Evolutionary conservation across 129 eudicot species (phyloP).

Genomic region (Arctium lappa): DNA sequence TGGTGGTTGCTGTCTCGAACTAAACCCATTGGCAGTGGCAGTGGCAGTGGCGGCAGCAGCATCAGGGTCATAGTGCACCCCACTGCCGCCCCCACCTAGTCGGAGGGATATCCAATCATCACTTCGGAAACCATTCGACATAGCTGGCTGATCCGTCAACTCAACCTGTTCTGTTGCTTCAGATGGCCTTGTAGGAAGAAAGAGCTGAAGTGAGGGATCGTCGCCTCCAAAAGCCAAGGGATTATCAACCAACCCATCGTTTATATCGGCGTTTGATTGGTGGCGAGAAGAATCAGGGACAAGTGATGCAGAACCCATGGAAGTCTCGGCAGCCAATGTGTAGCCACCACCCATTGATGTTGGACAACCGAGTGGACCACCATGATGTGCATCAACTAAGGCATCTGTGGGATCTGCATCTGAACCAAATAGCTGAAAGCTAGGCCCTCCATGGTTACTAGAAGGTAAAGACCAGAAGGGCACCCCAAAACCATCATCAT

Average conservation of each 20-base stretch:
- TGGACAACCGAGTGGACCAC: slow-evolving; percentile 34
- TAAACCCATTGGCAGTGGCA: slow-evolving; percentile 27
- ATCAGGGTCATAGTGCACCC: slow-evolving; percentile 41
- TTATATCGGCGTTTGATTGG: slow-evolving; percentile 33
- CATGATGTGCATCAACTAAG: slow-evolving; percentile 45
- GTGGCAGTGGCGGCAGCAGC: neutral
- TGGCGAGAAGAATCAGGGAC: slow-evolving; percentile 41
- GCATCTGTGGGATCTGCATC: slow-evolving; percentile 52
- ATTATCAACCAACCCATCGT: slow-evolving; percentile 61
- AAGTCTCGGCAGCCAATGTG: slow-evolving; percentile 45
- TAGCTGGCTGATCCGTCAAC: slow-evolving; percentile 46
- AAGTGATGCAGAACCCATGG: slow-evolving; percentile 52
- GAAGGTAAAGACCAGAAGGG: slow-evolving; percentile 67
- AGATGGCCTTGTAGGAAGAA: slow-evolving; percentile 87
- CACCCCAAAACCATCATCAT: slow-evolving; percentile 56
- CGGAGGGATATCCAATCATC: slow-evolving; percentile 98
- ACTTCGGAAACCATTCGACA: slow-evolving; percentile 50
- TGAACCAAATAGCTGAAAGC: slow-evolving; percentile 70
- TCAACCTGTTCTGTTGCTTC: slow-evolving; percentile 43
- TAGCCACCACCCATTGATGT: slow-evolving; percentile 49
- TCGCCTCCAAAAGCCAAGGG: slow-evolving; percentile 60
- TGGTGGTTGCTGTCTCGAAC: slow-evolving; percentile 38
- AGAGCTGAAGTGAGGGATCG: slow-evolving; percentile 80
- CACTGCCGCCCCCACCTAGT: slow-evolving; percentile 67
- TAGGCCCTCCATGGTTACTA: slow-evolving; percentile 50